phyloP scores from a whole-genome alignment of 2,329 filamentous ascomycete genomes.

The Blastomyces emzantsi region DNA sequence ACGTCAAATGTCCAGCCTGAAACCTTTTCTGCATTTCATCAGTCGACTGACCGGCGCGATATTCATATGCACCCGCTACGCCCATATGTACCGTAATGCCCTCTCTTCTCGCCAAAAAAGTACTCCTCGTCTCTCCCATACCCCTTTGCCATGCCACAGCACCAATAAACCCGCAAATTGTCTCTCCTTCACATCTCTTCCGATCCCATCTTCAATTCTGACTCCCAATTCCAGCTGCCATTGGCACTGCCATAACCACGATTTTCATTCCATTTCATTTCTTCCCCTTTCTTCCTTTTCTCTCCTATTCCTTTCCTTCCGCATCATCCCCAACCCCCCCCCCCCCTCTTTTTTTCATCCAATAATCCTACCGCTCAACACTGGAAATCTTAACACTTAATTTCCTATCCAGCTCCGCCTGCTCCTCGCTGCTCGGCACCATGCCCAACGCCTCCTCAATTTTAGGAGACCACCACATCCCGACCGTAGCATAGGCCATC shows the following conservation, averaged over 20 bases:
- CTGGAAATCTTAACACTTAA: constrained; percentile 22
- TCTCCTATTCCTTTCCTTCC: constrained; percentile 6
- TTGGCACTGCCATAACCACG: too few relatives aligned
- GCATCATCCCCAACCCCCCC: constrained; percentile 10
- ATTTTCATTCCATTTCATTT: neutral
- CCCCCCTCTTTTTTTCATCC: constrained; percentile 13
- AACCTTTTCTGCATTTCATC: neutral
- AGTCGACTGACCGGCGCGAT: neutral
- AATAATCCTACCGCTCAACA: constrained; percentile 11
- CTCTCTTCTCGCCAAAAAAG: neutral
- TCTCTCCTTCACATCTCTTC: neutral
- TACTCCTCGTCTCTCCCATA: neutral
- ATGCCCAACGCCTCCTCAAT: constrained; percentile 66
- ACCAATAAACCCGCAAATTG: neutral
- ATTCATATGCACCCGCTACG: neutral
- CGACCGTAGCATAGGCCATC: constrained; percentile 65
- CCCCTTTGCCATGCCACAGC: neutral
- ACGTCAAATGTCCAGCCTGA: neutral
- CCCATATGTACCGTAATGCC: neutral
- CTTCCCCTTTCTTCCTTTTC: neutral
- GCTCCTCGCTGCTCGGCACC: constrained; percentile 64
- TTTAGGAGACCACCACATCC: constrained; percentile 63
- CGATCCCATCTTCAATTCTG: neutral
- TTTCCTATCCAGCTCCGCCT: constrained; percentile 50
- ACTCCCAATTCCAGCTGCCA: too few relatives aligned